phyloP scores from a whole-genome alignment of 2,329 filamentous ascomycete genomes.

The Boeremia exigua region DNA sequence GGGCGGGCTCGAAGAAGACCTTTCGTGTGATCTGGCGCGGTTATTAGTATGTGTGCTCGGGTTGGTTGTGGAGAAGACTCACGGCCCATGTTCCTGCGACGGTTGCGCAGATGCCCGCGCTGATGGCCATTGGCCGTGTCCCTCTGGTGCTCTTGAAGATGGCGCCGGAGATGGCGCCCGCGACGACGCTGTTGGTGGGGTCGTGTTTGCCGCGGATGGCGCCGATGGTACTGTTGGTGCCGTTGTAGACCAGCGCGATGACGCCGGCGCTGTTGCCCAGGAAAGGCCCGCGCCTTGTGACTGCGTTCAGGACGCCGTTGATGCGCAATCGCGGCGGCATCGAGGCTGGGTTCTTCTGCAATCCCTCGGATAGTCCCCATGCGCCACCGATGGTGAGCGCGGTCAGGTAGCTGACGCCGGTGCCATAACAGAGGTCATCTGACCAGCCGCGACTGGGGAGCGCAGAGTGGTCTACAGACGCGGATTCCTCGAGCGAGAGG shows the following conservation, averaged over 20 bases:
- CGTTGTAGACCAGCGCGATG: constrained; percentile 95
- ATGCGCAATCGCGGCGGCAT: constrained; percentile 87
- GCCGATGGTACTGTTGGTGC: constrained; percentile 55
- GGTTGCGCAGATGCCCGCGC: constrained; percentile 84
- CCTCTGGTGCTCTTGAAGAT: constrained; percentile 96
- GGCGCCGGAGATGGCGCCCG: constrained; percentile 87
- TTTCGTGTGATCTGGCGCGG: constrained; percentile 31
- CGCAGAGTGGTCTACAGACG: constrained; percentile 83
- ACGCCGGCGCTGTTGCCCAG: constrained; percentile 95
- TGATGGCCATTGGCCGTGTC: constrained; percentile 90
- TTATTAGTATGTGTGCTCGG: constrained; percentile 6
- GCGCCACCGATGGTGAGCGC: constrained; percentile 84
- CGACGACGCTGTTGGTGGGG: constrained; percentile 82
- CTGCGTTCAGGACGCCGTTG: constrained; percentile 92
- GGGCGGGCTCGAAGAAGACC: constrained; percentile 35
- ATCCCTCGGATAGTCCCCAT: constrained; percentile 90
- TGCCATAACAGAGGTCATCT: constrained; percentile 97
- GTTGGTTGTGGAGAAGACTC: constrained; percentile 10
- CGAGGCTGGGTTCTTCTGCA: constrained; percentile 73
- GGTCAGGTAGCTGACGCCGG: constrained; percentile 90
- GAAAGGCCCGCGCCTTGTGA: constrained; percentile 92
- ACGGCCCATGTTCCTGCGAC: constrained; percentile 91
- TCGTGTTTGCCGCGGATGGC: constrained; percentile 61
- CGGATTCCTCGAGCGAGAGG: constrained; percentile 89
- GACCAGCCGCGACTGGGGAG: constrained; percentile 96